Percentiles rank a stretch among this genome's conserved stretches.
Evolutionary conservation across 2,329 filamentous ascomycete genomes (phyloP).

Genomic region (Neonectria coccinea): DNA sequence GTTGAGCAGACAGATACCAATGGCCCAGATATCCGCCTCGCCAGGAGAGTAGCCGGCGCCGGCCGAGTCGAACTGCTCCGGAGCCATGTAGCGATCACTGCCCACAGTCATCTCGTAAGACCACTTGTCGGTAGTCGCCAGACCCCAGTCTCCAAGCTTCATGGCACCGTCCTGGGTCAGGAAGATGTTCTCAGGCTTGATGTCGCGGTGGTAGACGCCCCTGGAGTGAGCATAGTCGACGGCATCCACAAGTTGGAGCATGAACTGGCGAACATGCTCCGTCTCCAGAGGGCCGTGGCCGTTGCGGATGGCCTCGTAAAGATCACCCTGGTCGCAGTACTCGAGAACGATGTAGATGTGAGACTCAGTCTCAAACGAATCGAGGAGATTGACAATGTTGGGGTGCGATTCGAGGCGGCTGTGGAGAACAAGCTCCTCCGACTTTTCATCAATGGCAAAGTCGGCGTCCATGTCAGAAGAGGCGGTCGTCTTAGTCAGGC

Average conservation of each 20-base stretch:
- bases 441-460: conserved; percentile 83
- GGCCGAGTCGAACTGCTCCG: conserved; percentile 94
- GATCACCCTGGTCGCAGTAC: conserved; percentile 93
- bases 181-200: conserved; percentile 99
- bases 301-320: conserved; percentile 96
- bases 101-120: conserved; percentile 93
- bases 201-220: conserved; percentile 95
- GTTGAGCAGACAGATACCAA: conserved; percentile 96
- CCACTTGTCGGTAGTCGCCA: conserved; percentile 91
- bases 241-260: conserved; percentile 92
- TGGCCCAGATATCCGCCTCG: conserved; percentile 95
- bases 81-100: conserved; percentile 99
- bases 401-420: conserved; percentile 81
- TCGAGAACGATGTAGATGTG: conserved; percentile 95
- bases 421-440: conserved; percentile 85
- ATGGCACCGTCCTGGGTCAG: conserved; percentile 85
- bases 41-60: conserved; percentile 91
- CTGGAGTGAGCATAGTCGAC: conserved; percentile 91
- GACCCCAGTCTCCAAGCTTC: conserved; percentile 97
- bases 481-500: conserved; percentile 84
- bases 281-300: conserved; percentile 91
- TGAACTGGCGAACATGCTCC: conserved; percentile 96
- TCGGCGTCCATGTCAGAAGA: conserved; percentile 69
- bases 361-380: conserved; percentile 90
- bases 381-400: conserved; percentile 92